These are phyloP conservation scores for Carex pumila DNA, from an alignment of 176 grass and related monocot species.

Conservation along the genomic window DNA sequence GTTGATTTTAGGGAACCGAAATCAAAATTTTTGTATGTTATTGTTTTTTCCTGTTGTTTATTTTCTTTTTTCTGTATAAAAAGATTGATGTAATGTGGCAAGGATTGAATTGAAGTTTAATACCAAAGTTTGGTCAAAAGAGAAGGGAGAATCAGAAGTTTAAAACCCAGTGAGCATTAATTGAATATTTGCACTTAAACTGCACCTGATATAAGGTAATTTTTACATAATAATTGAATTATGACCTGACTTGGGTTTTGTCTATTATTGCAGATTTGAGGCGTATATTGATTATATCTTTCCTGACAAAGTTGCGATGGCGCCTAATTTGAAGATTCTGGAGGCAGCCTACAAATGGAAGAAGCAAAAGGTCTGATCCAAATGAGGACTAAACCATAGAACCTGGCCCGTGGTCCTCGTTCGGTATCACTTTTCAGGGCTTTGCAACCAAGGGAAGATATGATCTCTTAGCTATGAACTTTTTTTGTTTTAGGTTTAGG, in stretches of 20 bases:
- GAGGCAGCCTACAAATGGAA: slow-evolving; percentile 92
- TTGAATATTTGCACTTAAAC: background rate
- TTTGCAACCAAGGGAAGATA: background rate
- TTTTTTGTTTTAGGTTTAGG: background rate
- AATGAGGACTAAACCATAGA: slow-evolving; percentile 38
- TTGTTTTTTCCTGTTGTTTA: background rate
- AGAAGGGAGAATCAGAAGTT: background rate
- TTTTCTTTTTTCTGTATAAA: background rate
- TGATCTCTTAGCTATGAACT: background rate
- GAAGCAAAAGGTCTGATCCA: slow-evolving; percentile 46
- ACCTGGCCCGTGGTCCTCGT: background rate
- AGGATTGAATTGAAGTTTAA: background rate
- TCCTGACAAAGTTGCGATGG: slow-evolving; percentile 66
- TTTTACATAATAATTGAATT: background rate
- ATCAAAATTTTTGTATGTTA: background rate
- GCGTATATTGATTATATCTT: slow-evolving; percentile 90
- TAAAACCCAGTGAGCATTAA: background rate
- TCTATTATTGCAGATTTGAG: slow-evolving; percentile 52
- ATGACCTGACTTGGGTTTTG: slow-evolving; percentile 22
- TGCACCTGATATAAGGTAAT: background rate
- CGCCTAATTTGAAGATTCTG: slow-evolving; percentile 73
- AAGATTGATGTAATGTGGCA: background rate
- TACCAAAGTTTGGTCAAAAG: background rate
- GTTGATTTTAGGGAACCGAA: background rate
- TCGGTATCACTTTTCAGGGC: background rate